Base-by-base conservation (phyloP, 305 asterid genomes). In the Fraxinus xanthoxyloides region DNA sequence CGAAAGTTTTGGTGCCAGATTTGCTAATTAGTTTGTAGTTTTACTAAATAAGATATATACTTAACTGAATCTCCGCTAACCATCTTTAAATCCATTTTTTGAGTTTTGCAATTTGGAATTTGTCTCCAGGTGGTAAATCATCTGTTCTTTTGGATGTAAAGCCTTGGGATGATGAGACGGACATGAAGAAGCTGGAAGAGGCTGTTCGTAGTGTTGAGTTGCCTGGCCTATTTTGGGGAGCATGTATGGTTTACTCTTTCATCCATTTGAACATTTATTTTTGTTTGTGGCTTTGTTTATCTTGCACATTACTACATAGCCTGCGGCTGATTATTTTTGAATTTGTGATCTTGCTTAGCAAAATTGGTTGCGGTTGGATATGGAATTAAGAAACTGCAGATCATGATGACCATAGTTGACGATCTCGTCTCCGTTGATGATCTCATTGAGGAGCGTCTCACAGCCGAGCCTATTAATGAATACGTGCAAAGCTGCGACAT, bases 161-260 rank as follows among this genome's bases (percentile, higher is more conserved):
- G 85, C 99, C 99, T 2, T 94, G 99, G 99, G 98, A 94, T 84
- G 99, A 94, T 59, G 99, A 93, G 91, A 94, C 98, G 0, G 97
- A 94, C 92, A 93, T 93, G 97, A 93, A 93, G 92, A 89, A 89
- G 85, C 86, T 94, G 40, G 97, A 94, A 84, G 98, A 92, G 87
- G 85, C 91, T 77, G 96, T 94, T 72, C 95, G 97, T 38, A 81
- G 89, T 69, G 75, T 94, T 79, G 87, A 93, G 86, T 30, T 85
- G 89, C 89, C 87, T 0, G 98, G 98, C 46, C 97, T 94, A 74
- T 79, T 90, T 1, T 94, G 98, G 98, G 98, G 97, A 88, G 98
- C 98, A 88, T 94, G 99, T 96, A 93, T 19, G 95, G 3, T 43
- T 77, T 75, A 80, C 17, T 43, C 32, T 48, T 79, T 3, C 72